phyloP scores from a whole-genome alignment of 192 early-diverging fungal species.

The Gaertneriomyces sp. region DNA sequence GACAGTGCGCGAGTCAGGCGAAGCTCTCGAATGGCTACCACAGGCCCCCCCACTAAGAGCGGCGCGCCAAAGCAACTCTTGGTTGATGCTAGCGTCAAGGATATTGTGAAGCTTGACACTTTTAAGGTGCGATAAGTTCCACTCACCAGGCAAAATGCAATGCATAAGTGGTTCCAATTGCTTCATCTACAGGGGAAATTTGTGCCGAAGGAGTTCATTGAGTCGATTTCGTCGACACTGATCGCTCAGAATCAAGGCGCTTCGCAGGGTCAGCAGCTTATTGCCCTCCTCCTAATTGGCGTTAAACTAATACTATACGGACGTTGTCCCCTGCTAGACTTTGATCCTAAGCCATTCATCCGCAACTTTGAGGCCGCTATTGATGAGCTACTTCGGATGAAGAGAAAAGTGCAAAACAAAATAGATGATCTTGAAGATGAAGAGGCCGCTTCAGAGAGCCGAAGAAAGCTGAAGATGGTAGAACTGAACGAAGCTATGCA shows the following conservation, averaged over 20 bases:
- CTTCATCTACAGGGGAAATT: slow-evolving; percentile 43
- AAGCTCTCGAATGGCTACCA: too few relatives aligned
- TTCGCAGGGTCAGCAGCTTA: slow-evolving; percentile 11
- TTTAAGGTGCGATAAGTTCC: slow-evolving; percentile 19
- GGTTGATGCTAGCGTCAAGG: slow-evolving; percentile 5
- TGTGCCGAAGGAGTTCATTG: slow-evolving; percentile 54
- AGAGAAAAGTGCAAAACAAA: slow-evolving; percentile 71
- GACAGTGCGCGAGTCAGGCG: too few relatives aligned
- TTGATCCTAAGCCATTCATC: slow-evolving; percentile 91
- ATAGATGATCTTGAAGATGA: slow-evolving; percentile 82
- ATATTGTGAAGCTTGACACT: slow-evolving; percentile 26
- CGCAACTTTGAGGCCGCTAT: slow-evolving; percentile 82
- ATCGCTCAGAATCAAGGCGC: slow-evolving; percentile 45
- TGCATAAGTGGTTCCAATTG: neutral
- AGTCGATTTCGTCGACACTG: slow-evolving; percentile 50
- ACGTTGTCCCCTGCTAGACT: slow-evolving; percentile 35
- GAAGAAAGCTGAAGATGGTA: slow-evolving; percentile 70
- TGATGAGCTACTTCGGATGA: slow-evolving; percentile 76
- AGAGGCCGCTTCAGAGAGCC: slow-evolving; percentile 67
- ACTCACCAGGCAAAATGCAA: too few relatives aligned
- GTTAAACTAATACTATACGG: neutral
- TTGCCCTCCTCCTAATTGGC: neutral
- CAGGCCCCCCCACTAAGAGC: too few relatives aligned
- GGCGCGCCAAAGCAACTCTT: slow-evolving; percentile 1
- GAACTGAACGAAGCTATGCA: slow-evolving; percentile 79